Conservation (phyloP, 495 filamentous ascomycete genomes). For the Hypoxylon subgilvum region DNA sequence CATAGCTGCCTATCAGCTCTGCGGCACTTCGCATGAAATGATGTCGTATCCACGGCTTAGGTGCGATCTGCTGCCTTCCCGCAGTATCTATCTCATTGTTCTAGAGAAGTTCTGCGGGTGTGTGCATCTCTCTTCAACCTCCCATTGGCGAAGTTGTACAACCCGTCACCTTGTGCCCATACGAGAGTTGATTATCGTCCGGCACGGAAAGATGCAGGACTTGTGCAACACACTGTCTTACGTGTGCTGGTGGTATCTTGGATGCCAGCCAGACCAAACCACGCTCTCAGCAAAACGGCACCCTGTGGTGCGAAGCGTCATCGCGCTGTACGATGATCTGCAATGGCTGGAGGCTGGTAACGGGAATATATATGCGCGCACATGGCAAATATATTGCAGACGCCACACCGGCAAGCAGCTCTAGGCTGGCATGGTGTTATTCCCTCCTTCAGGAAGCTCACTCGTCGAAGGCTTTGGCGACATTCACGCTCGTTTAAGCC, state of each 20-base stretch:
- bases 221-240: slow-evolving; percentile 28
- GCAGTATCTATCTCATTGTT: slow-evolving; percentile 22
- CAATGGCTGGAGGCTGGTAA: slow-evolving; percentile 28
- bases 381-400: slow-evolving; percentile 35
- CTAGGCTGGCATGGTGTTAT: slow-evolving; percentile 2
- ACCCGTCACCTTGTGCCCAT: slow-evolving; percentile 26
- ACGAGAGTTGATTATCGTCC: slow-evolving; percentile 45
- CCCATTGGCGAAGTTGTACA: slow-evolving; percentile 22
- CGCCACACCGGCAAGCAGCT: slow-evolving; percentile 22
- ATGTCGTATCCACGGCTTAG: slow-evolving; percentile 16
- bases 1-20: slow-evolving; percentile 31
- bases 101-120: slow-evolving; percentile 31
- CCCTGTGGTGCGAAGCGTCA: slow-evolving; percentile 30
- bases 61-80: slow-evolving; percentile 23
- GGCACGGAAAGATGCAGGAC: slow-evolving; percentile 37
- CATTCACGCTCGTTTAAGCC: slow-evolving; percentile 32
- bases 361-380: slow-evolving; percentile 28
- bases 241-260: slow-evolving; percentile 3
- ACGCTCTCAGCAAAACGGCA: slow-evolving; percentile 21
- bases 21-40: slow-evolving; percentile 26
- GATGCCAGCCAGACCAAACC: slow-evolving; percentile 16
- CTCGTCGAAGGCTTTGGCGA: slow-evolving; percentile 11
- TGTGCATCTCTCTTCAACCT: slow-evolving; percentile 16
- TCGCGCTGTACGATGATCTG: slow-evolving; percentile 21
- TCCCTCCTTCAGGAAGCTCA: slow-evolving; percentile 4